Conservation (phyloP, 1,139 yeast genomes). For the Arxiozyma slooffiae region DNA sequence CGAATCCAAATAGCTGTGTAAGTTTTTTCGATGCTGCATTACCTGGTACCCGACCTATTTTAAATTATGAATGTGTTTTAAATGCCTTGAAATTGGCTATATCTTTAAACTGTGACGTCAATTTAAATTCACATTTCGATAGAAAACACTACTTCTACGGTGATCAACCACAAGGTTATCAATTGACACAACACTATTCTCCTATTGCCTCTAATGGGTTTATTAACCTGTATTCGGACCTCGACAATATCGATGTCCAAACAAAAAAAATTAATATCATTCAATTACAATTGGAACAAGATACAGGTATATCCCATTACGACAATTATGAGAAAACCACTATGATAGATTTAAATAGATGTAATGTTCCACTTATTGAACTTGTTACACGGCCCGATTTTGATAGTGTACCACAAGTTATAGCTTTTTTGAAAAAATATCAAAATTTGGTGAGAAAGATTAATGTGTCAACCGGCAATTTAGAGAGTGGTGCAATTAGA, state of each 20-base stretch:
- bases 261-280: slow-evolving; percentile 44
- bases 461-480: slow-evolving; percentile 74
- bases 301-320: slow-evolving; percentile 78
- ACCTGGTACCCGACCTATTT: slow-evolving; percentile 86
- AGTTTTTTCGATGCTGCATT: slow-evolving; percentile 77
- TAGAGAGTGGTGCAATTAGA: slow-evolving; percentile 91
- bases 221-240: slow-evolving; percentile 38
- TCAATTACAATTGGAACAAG: slow-evolving; percentile 86
- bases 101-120: slow-evolving; percentile 56
- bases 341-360: slow-evolving; percentile 69
- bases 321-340: slow-evolving; percentile 31
- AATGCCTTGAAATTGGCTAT: slow-evolving; percentile 66
- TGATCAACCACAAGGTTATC: slow-evolving; percentile 95
- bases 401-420: slow-evolving; percentile 54
- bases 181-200: slow-evolving; percentile 77
- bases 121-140: slow-evolving; percentile 59
- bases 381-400: slow-evolving; percentile 89
- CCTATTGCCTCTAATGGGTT: slow-evolving; percentile 70
- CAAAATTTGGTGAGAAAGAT: slow-evolving; percentile 61
- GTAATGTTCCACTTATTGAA: slow-evolving; percentile 81
- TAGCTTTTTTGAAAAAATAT: slow-evolving; percentile 69
- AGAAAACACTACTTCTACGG: slow-evolving; percentile 93
- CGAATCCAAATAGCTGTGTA: slow-evolving; percentile 57
- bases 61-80: slow-evolving; percentile 67
- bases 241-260: slow-evolving; percentile 44